Percentiles rank a stretch among this genome's conserved stretches.
Conservation (phyloP, 768 basidiomycete species). For the Suillus decipiens region DNA sequence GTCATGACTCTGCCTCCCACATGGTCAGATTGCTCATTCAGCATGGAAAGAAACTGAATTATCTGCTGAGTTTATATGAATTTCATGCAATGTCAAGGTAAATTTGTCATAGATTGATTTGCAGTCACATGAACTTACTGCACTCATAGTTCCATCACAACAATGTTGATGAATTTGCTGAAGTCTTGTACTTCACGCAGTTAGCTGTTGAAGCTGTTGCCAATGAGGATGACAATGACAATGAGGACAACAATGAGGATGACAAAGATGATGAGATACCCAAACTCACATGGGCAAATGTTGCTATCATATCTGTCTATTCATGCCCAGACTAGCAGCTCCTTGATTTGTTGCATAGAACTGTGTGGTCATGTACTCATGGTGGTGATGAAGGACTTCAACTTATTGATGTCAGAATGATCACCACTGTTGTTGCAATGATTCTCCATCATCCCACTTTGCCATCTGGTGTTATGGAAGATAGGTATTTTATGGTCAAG, state of each 20-base stretch:
- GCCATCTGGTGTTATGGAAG: background rate
- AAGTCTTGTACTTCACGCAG: background rate
- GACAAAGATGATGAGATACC: background rate
- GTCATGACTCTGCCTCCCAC: conserved; percentile 25
- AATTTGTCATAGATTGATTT: background rate
- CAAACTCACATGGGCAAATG: background rate
- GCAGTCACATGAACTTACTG: background rate
- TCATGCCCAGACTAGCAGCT: background rate
- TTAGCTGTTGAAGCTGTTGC: background rate
- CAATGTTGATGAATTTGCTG: background rate
- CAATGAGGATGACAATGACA: no score
- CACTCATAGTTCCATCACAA: background rate
- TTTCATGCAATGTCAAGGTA: conserved; percentile 38
- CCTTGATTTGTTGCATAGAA: background rate
- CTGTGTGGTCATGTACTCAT: background rate
- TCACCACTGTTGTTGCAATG: background rate
- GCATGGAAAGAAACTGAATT: conserved; percentile 29
- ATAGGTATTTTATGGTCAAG: background rate
- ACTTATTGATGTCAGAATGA: background rate
- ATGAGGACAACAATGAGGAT: background rate
- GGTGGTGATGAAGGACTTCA: background rate
- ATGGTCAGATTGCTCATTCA: conserved; percentile 23
- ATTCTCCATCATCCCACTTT: background rate
- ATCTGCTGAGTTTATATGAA: conserved; percentile 22
- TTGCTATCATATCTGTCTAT: background rate